These are phyloP conservation scores for Eruca vesicaria DNA, from an alignment of 441 rosid genomes.

Conservation along the genomic window DNA sequence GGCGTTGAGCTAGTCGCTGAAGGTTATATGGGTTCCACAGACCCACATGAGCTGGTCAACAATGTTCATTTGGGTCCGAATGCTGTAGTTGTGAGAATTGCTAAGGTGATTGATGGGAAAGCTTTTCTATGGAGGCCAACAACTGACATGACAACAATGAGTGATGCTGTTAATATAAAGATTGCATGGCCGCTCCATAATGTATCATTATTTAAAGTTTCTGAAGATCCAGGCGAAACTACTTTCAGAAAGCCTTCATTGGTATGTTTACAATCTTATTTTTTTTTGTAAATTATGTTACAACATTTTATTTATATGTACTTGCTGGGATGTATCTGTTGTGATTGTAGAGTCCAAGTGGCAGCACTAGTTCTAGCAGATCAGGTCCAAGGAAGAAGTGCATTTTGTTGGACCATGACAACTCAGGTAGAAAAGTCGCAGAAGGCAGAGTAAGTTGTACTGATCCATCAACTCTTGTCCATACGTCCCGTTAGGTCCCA, in stretches of 20 bases:
- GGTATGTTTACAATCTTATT: background rate
- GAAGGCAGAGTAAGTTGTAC: background rate
- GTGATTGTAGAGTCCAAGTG: background rate
- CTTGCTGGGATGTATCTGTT: background rate
- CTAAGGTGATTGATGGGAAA: background rate
- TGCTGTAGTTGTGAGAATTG: background rate
- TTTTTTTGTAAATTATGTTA: background rate
- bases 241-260: background rate
- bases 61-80: background rate
- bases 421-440: background rate
- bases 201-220: background rate
- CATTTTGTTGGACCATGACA: background rate
- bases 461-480: background rate
- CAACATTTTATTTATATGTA: background rate
- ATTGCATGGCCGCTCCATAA: background rate
- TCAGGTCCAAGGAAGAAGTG: background rate
- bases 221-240: background rate
- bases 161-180: background rate
- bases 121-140: background rate
- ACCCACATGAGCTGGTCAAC: no score
- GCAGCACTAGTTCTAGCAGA: background rate
- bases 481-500: no score
- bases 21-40: no score
- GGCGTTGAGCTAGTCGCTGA: background rate
- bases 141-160: background rate